A percentile compares a stretch with the other conserved stretches of the same genome.
Evolutionary conservation across 2,329 filamentous ascomycete species (phyloP).

Genomic region (Colletotrichum plurivorum): DNA sequence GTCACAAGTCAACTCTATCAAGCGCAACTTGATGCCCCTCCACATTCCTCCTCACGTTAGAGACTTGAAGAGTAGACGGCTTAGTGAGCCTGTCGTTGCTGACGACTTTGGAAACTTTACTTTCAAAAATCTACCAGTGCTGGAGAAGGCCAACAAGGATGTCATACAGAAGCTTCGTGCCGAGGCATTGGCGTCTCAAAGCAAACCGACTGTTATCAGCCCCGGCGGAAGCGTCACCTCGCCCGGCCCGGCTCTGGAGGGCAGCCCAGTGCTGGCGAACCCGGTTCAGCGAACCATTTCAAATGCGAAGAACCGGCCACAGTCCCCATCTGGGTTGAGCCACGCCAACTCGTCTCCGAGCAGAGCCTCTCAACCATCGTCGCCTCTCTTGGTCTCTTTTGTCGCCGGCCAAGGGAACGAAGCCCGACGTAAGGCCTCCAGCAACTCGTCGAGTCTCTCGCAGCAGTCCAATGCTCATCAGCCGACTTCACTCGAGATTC

Average conservation of each 20-base stretch:
- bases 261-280: constrained; percentile 85
- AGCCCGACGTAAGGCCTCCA: constrained; percentile 88
- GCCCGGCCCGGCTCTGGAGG: constrained; percentile 81
- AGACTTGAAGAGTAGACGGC: constrained; percentile 86
- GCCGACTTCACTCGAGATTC: constrained; percentile 79
- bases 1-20: constrained; percentile 88
- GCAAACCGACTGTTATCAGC: constrained; percentile 63
- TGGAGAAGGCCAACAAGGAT: constrained; percentile 99
- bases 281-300: constrained; percentile 87
- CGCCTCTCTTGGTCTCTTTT: constrained; percentile 94
- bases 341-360: constrained; percentile 90
- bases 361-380: constrained; percentile 78
- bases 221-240: constrained; percentile 65
- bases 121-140: constrained; percentile 96
- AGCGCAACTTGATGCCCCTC: constrained; percentile 92
- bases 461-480: constrained; percentile 82
- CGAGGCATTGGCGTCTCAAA: constrained; percentile 83
- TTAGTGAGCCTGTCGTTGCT: constrained; percentile 89
- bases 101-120: constrained; percentile 98
- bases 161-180: constrained; percentile 96
- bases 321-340: constrained; percentile 86
- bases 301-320: constrained; percentile 86
- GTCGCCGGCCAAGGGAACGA: constrained; percentile 87
- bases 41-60: constrained; percentile 97
- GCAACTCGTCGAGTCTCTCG: constrained; percentile 86